Evolutionary conservation across 345 rosid species (phyloP), one percentile per base, ranked within the genome.

Genomic region (Pugionium cornutum): DNA sequence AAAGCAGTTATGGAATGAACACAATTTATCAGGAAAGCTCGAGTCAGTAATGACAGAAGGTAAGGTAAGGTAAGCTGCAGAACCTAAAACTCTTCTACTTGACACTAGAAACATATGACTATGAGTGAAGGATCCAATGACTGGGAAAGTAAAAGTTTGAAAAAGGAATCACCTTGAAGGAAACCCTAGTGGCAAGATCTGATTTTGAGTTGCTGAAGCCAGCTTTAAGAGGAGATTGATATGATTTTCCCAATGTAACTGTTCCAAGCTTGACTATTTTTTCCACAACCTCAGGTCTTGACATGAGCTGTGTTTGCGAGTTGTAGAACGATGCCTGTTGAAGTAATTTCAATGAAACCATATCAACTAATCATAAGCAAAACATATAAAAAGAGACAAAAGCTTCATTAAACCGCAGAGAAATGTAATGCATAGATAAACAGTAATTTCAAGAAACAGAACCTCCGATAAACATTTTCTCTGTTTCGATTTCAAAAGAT

Each of bases 291-390:
- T 82, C 67, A 44, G 57, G 76, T 71, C 78, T 82, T n/a, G 98
- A 68, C 66, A 74, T 59, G 80, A 84, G 86, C 55, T 43, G 49
- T 6, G 96, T 89, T 67, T 78, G 76, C 33, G 77, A 70, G 71
- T 86, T 86, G 69, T 85, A 85, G 63, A 87, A 92, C 70, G 53
- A 84, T 53, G 67, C 89, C 96, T 87, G 85, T 74, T 62, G 33
- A 61, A 51, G 3, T 29, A 37, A 37, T 28, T 6, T 6, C 50
- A 30, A 55, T 1, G 2, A 49, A 64, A 44, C 18, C 32, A 39
- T 28, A 5, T 25, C 7, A 26, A 28, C 7, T 32, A 7, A 64
- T 39, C 53, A 64, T 31, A n/a, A 31, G 9, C 8, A 47, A 43
- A 36, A 31, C 1, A 3, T 27, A 33, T 9, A 27, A 43, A 54